Percentiles rank a stretch among this genome's conserved stretches.
These are phyloP conservation scores for Eremochloa ophiuroides DNA, from an alignment of 176 grass and related monocot species.

Conservation along the genomic window DNA sequence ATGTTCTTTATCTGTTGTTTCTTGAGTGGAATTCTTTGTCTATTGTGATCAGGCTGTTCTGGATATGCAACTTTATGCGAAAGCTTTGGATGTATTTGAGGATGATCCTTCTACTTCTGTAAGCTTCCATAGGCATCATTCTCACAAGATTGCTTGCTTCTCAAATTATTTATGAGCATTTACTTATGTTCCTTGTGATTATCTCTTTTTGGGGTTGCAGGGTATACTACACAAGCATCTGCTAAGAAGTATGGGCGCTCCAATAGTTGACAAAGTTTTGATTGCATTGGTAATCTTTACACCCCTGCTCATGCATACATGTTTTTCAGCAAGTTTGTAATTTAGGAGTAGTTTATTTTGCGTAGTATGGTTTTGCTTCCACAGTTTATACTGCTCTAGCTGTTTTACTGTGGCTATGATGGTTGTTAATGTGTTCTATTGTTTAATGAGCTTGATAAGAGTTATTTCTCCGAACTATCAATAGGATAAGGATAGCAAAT, in stretches of 20 bases:
- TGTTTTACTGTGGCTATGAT: neutral
- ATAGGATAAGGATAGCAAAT: constrained; percentile 83
- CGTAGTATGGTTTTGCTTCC: neutral
- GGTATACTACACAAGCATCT: constrained; percentile 90
- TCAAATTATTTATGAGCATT: constrained; percentile 21
- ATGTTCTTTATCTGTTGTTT: neutral
- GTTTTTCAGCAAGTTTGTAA: constrained; percentile 20
- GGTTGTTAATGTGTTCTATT: neutral
- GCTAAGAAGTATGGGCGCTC: constrained; percentile 68
- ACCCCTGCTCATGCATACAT: neutral
- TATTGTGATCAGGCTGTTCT: constrained; percentile 68
- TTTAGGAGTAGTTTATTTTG: neutral
- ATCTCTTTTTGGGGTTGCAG: constrained; percentile 37
- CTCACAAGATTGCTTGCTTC: constrained; percentile 19
- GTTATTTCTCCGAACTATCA: constrained; percentile 12
- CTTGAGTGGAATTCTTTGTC: constrained; percentile 5
- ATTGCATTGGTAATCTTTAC: constrained; percentile 58
- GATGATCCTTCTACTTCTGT: constrained; percentile 80
- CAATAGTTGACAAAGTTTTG: constrained; percentile 72
- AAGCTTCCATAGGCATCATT: constrained; percentile 36
- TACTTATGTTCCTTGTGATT: constrained; percentile 32
- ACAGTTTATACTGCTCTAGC: neutral
- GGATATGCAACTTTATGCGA: constrained; percentile 91
- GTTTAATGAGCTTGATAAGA: constrained; percentile 14
- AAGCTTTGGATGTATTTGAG: constrained; percentile 91